Percentiles rank a stretch among this genome's conserved stretches.
phyloP scores from a whole-genome alignment of 495 filamentous ascomycete genomes.

The Penicillium paxilli region DNA sequence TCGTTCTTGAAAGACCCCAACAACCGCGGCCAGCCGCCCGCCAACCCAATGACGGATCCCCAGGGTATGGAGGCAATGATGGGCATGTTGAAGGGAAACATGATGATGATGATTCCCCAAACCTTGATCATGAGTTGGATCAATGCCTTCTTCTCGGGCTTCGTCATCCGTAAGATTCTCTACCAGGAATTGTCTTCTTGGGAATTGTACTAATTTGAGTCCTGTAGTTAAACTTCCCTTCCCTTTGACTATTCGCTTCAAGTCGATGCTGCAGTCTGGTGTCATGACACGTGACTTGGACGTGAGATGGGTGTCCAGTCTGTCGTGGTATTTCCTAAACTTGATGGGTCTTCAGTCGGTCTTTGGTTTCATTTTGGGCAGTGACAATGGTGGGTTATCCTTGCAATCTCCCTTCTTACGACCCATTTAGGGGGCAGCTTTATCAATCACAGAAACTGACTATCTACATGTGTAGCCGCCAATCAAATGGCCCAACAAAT shows the following conservation, averaged over 20 bases:
- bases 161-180: conserved; percentile 79
- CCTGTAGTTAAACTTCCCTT: conserved; percentile 92
- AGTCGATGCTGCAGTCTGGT: conserved; percentile 97
- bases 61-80: conserved; percentile 99
- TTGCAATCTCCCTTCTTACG: not conserved
- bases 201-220: too few relatives aligned
- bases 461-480: conserved; percentile 60
- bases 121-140: conserved; percentile 99
- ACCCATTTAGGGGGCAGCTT: not conserved
- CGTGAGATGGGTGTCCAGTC: conserved; percentile 94
- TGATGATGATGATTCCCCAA: conserved; percentile 99
- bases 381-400: conserved; percentile 76
- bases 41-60: conserved; percentile 97
- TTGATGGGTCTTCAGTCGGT: conserved; percentile 94
- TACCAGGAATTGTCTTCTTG: too few relatives aligned
- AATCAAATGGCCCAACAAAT: conserved; percentile 95
- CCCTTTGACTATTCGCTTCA: conserved; percentile 96
- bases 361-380: conserved; percentile 96
- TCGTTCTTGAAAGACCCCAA: conserved; percentile 88
- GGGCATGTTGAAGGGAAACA: conserved; percentile 99
- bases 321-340: conserved; percentile 98
- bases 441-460: conserved; percentile 7
- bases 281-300: conserved; percentile 95
- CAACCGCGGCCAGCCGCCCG: conserved; percentile 77
- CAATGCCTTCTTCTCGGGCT: conserved; percentile 97